Evolutionary conservation across 108 stramenopile species (phyloP).

Genomic region (Conticribra weissflogii): DNA sequence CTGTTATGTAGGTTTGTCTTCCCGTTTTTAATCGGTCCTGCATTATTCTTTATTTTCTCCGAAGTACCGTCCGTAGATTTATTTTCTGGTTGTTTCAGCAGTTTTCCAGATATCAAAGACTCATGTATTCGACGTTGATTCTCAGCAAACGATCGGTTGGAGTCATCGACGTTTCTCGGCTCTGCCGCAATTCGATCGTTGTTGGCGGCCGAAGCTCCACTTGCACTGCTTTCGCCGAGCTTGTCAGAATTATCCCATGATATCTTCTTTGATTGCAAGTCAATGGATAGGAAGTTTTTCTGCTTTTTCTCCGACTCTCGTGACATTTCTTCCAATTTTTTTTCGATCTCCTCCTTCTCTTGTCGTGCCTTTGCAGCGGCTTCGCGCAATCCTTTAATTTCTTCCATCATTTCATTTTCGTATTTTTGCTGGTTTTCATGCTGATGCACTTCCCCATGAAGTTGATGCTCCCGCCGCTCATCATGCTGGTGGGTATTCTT

Average conservation of each 20-base stretch:
- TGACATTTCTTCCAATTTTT: background rate
- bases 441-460: background rate
- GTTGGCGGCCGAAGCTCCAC: too few species aligned
- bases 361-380: background rate
- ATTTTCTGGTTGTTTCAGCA: background rate
- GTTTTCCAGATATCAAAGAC: background rate
- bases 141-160: slow-evolving; percentile 4
- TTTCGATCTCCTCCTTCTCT: slow-evolving; percentile 18
- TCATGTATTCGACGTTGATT: background rate
- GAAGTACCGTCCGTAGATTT: too few species aligned
- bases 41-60: too few species aligned
- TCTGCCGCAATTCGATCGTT: too few species aligned
- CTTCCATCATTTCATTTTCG: too few species aligned
- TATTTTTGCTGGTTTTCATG: too few species aligned
- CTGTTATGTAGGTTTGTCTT: background rate
- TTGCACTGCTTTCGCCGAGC: background rate
- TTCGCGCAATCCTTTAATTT: slow-evolving; percentile 8
- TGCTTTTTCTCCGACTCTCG: slow-evolving; percentile 1
- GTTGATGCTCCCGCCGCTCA: slow-evolving; percentile 1
- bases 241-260: background rate
- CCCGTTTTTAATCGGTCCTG: too few species aligned
- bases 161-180: too few species aligned
- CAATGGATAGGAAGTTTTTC: background rate
- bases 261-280: background rate
- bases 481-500: too few species aligned